Evolutionary conservation across 2,329 filamentous ascomycete genomes (phyloP).

Genomic region (Pseudohalonectria lignicola): DNA sequence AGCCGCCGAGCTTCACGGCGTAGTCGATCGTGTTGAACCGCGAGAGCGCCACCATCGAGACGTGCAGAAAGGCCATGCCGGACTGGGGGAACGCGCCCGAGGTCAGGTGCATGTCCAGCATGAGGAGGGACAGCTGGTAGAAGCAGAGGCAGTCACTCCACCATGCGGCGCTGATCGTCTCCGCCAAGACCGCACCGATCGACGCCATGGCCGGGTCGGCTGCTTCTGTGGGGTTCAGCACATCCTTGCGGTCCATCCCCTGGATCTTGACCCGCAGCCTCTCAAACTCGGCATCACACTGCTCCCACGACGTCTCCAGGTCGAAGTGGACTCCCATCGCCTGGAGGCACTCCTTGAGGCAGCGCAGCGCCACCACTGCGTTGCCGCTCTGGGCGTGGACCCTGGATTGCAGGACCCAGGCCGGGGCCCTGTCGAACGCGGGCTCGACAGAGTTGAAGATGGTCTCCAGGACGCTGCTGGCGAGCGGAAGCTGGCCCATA

Average conservation of each 20-base stretch:
- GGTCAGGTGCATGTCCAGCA: slow-evolving; percentile 55
- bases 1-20: slow-evolving; percentile 52
- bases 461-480: slow-evolving; percentile 55
- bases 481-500: slow-evolving; percentile 59
- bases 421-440: slow-evolving; percentile 69
- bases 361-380: slow-evolving; percentile 54
- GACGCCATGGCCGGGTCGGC: slow-evolving; percentile 43
- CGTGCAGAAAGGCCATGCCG: slow-evolving; percentile 55
- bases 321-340: slow-evolving; percentile 59
- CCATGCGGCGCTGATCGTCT: slow-evolving; percentile 59
- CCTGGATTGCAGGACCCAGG: slow-evolving; percentile 73
- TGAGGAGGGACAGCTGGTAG: slow-evolving; percentile 57
- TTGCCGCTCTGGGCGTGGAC: slow-evolving; percentile 69
- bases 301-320: slow-evolving; percentile 57
- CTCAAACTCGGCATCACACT: slow-evolving; percentile 67
- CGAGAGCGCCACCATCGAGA: slow-evolving; percentile 55
- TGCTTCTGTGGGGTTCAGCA: slow-evolving; percentile 29
- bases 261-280: slow-evolving; percentile 48
- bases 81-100: slow-evolving; percentile 59
- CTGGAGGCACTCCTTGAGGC: slow-evolving; percentile 58
- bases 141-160: slow-evolving; percentile 65
- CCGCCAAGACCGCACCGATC: slow-evolving; percentile 58
- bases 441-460: slow-evolving; percentile 62
- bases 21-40: slow-evolving; percentile 63
- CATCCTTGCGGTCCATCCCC: slow-evolving; percentile 36